Evolutionary conservation across 2,329 filamentous ascomycete genomes (phyloP).

Genomic region (Akanthomyces dipterigenus): DNA sequence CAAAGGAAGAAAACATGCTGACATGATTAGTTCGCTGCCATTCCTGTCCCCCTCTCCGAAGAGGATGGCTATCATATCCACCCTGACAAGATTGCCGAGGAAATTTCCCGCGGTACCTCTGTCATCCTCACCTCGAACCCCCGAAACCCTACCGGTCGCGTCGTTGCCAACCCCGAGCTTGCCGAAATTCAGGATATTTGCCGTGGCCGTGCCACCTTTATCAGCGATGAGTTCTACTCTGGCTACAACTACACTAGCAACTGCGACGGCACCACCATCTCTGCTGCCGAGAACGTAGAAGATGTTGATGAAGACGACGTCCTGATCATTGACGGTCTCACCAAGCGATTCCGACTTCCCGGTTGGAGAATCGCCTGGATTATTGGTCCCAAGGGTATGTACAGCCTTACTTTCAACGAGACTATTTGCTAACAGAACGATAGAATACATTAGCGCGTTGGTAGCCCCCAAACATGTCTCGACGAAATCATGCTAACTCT

Average conservation of each 20-base stretch:
- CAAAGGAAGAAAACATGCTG: not conserved
- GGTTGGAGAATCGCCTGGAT: slow-evolving; percentile 98
- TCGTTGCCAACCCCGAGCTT: slow-evolving; percentile 78
- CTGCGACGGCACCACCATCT: slow-evolving; percentile 86
- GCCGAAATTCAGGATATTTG: slow-evolving; percentile 90
- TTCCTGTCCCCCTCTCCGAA: slow-evolving; percentile 76
- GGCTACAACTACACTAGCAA: slow-evolving; percentile 93
- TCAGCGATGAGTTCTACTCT: slow-evolving; percentile 95
- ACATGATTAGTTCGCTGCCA: slow-evolving; percentile 63
- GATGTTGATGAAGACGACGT: slow-evolving; percentile 89
- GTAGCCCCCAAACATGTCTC: slow-evolving; percentile 18
- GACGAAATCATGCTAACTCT: slow-evolving; percentile 14
- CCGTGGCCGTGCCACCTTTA: slow-evolving; percentile 80
- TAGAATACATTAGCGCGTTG: slow-evolving; percentile 80
- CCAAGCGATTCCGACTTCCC: slow-evolving; percentile 92
- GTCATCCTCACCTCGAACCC: slow-evolving; percentile 95
- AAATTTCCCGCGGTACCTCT: slow-evolving; percentile 76
- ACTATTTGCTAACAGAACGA: not conserved
- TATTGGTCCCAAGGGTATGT: slow-evolving; percentile 68
- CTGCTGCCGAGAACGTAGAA: slow-evolving; percentile 79
- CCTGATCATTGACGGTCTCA: slow-evolving; percentile 89
- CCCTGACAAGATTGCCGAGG: slow-evolving; percentile 84
- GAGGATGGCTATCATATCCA: slow-evolving; percentile 91
- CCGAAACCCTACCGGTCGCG: slow-evolving; percentile 85
- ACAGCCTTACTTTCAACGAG: not conserved